These are phyloP conservation scores for Takashimella koratensis DNA, from an alignment of 1,284 basidiomycete species.

Conservation along the genomic window DNA sequence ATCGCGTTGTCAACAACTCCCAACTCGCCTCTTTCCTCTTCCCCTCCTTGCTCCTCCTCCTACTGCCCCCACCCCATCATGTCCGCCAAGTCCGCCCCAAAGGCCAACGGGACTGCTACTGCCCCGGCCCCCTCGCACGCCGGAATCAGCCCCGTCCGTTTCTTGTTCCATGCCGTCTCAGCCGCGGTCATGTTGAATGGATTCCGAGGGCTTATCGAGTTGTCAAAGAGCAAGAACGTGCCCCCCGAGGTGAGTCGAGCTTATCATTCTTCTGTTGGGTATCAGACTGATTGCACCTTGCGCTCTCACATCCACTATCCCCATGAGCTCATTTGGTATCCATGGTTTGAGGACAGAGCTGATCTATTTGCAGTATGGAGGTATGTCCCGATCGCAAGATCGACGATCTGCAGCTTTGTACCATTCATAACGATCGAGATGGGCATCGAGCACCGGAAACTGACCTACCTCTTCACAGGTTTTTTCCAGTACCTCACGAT, in stretches of 20 bases:
- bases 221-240: conserved; percentile 24
- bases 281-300: too few species aligned
- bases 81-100: neutral
- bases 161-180: conserved; percentile 34
- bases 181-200: conserved; percentile 44
- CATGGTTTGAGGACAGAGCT: too few species aligned
- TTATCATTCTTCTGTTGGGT: conserved; percentile 2
- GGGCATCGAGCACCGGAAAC: neutral
- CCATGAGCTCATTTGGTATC: too few species aligned
- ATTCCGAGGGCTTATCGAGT: conserved; percentile 27
- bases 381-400: neutral
- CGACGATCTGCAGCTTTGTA: too few species aligned
- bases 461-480: conserved; percentile 41
- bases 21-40: neutral
- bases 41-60: neutral
- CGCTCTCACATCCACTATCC: too few species aligned
- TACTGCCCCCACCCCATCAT: neutral
- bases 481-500: conserved; percentile 71
- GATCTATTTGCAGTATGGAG: neutral
- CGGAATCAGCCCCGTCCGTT: conserved; percentile 2
- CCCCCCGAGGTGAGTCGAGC: conserved; percentile 29
- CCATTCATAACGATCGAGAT: too few species aligned
- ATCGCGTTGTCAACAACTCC: too few species aligned
- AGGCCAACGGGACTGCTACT: neutral
- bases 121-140: neutral